Percentiles rank a stretch among this genome's conserved stretches.
phyloP scores from a whole-genome alignment of 2,329 filamentous ascomycete species.

The Colletotrichum higginsianum region DNA sequence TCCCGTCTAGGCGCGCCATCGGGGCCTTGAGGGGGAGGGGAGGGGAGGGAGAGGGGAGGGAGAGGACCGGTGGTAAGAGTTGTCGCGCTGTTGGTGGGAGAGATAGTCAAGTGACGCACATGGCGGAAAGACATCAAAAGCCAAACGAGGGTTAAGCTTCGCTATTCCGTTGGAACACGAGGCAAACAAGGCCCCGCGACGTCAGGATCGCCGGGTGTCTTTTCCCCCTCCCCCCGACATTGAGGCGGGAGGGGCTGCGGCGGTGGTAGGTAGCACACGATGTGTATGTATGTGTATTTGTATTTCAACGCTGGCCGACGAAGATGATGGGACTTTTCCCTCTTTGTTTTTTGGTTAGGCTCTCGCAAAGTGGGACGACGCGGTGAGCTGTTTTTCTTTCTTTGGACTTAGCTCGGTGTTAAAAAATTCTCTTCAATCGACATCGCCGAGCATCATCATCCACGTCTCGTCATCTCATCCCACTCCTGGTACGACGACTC shows the following conservation, averaged over 20 bases:
- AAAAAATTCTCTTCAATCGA: slow-evolving; percentile 1
- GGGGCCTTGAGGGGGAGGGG: not conserved
- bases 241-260: not conserved
- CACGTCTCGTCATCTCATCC: too few relatives aligned
- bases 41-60: too few relatives aligned
- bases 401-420: slow-evolving; percentile 16
- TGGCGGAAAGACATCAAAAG: not conserved
- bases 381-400: slow-evolving; percentile 11
- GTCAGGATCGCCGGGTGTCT: not conserved
- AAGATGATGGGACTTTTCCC: not conserved
- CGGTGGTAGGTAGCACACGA: too few relatives aligned
- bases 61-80: not conserved
- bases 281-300: too few relatives aligned
- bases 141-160: slow-evolving; percentile 7
- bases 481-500: too few relatives aligned
- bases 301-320: not conserved
- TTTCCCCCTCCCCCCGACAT: not conserved
- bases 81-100: not conserved
- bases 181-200: not conserved
- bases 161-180: not conserved
- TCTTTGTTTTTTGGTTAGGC: not conserved
- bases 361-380: slow-evolving; percentile 38
- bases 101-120: slow-evolving; percentile 13
- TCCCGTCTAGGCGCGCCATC: not conserved
- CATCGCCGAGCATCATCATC: slow-evolving; percentile 16